Percentiles rank a stretch among this genome's conserved stretches.
Conservation (phyloP, 495 filamentous ascomycete species). For the Cercophora sp. region DNA sequence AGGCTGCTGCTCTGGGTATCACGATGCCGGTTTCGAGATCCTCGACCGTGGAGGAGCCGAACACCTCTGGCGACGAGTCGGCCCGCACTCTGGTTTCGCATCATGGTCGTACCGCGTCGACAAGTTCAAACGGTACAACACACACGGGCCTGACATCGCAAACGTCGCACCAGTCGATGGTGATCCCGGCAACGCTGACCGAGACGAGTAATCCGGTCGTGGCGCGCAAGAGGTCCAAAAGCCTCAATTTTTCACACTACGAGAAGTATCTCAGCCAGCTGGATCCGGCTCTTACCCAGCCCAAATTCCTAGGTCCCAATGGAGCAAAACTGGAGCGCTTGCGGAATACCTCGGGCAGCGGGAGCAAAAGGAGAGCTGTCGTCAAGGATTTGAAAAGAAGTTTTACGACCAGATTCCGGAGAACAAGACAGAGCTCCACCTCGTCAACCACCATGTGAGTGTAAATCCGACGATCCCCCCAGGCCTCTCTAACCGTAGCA, state of each 20-base stretch:
- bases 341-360: constrained; percentile 28
- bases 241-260: constrained; percentile 48
- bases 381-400: constrained; percentile 38
- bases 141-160: constrained; percentile 12
- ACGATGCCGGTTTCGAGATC: constrained; percentile 21
- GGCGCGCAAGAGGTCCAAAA: constrained; percentile 35
- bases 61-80: constrained; percentile 32
- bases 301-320: constrained; percentile 26
- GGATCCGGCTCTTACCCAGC: constrained; percentile 35
- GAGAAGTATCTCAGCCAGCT: constrained; percentile 47
- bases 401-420: constrained; percentile 36
- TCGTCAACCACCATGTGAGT: constrained; percentile 35
- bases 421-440: constrained; percentile 23
- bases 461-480: too few species aligned
- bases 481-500: too few species aligned
- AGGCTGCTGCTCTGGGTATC: constrained; percentile 42
- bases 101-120: constrained; percentile 19
- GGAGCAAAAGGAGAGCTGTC: constrained; percentile 38
- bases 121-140: constrained; percentile 16
- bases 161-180: constrained; percentile 16
- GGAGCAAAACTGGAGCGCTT: constrained; percentile 20
- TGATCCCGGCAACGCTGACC: constrained; percentile 19
- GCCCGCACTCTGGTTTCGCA: constrained; percentile 25
- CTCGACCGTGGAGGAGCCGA: constrained; percentile 8
- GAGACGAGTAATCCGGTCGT: constrained; percentile 14